Evolutionary conservation across 805 yeast species (phyloP).

Genomic region (Candida chilensis): DNA sequence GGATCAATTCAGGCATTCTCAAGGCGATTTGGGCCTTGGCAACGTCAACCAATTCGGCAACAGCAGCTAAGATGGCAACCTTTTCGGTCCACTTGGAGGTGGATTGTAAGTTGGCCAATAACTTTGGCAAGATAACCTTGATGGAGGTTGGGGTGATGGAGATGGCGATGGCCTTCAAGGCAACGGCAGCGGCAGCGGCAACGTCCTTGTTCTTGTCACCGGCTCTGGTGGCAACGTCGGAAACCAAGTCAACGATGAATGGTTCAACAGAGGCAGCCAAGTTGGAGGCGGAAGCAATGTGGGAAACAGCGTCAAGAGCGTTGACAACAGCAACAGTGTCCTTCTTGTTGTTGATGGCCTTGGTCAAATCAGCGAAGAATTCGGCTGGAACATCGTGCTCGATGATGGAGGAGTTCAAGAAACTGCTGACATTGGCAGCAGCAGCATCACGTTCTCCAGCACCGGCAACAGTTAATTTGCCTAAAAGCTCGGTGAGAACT

Average conservation of each 20-base stretch:
- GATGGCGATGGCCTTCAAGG: conserved; percentile 69
- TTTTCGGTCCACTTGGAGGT: conserved; percentile 98
- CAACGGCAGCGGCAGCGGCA: conserved; percentile 64
- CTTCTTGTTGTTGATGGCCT: conserved; percentile 78
- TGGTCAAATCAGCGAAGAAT: conserved; percentile 72
- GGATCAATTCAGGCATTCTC: conserved; percentile 99
- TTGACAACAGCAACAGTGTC: conserved; percentile 51
- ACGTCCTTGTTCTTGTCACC: conserved; percentile 86
- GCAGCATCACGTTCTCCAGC: conserved; percentile 77
- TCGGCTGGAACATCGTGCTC: conserved; percentile 96
- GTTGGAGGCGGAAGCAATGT: conserved; percentile 74
- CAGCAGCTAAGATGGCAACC: conserved; percentile 79
- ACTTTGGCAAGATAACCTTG: conserved; percentile 80
- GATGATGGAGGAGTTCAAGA: conserved; percentile 93
- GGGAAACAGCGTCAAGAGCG: conserved; percentile 76
- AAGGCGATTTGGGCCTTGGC: conserved; percentile 95
- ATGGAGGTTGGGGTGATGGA: conserved; percentile 90
- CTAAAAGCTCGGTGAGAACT: conserved; percentile 89
- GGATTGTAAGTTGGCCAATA: conserved; percentile 56
- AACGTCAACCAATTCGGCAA: conserved; percentile 81
- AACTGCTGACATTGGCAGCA: conserved; percentile 83
- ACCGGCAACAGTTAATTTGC: conserved; percentile 84
- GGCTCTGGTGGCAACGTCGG: conserved; percentile 62
- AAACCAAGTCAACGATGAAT: conserved; percentile 71
- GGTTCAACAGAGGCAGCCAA: conserved; percentile 95